Conservation (phyloP, 768 basidiomycete genomes). For the Baorangia bicolor region DNA sequence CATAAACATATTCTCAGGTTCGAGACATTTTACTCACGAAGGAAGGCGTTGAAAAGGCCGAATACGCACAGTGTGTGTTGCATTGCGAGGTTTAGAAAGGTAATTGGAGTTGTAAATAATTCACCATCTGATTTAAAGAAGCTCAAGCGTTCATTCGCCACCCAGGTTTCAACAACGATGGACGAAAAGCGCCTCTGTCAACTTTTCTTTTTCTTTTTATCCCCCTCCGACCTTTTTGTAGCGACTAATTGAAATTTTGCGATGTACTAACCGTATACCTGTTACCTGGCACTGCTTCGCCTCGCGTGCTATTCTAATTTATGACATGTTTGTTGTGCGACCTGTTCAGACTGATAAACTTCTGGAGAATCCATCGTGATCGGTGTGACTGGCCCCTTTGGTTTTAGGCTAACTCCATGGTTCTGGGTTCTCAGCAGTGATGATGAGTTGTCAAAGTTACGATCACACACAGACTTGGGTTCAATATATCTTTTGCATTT, state of each 20-base stretch:
- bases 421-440: too few relatives aligned
- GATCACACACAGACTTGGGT: too few relatives aligned
- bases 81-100: slow-evolving; percentile 37
- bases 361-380: not conserved
- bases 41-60: slow-evolving; percentile 53
- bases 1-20: slow-evolving; percentile 46
- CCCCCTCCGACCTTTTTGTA: not conserved
- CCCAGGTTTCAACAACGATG: not conserved
- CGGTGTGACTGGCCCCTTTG: not conserved
- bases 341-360: not conserved
- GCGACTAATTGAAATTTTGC: not conserved
- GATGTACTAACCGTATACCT: slow-evolving; percentile 5
- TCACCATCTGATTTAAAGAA: not conserved
- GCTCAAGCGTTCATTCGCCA: not conserved
- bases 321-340: not conserved
- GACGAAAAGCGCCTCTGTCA: not conserved
- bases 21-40: slow-evolving; percentile 72
- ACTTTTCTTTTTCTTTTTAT: not conserved
- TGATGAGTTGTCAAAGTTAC: too few relatives aligned
- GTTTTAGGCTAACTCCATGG: not conserved
- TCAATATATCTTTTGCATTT: not conserved
- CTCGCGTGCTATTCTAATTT: not conserved
- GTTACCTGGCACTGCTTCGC: not conserved
- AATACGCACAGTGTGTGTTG: slow-evolving; percentile 66
- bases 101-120: not conserved